Conservation (phyloP, 2,329 filamentous ascomycete genomes). For the Penicillium paneum region DNA sequence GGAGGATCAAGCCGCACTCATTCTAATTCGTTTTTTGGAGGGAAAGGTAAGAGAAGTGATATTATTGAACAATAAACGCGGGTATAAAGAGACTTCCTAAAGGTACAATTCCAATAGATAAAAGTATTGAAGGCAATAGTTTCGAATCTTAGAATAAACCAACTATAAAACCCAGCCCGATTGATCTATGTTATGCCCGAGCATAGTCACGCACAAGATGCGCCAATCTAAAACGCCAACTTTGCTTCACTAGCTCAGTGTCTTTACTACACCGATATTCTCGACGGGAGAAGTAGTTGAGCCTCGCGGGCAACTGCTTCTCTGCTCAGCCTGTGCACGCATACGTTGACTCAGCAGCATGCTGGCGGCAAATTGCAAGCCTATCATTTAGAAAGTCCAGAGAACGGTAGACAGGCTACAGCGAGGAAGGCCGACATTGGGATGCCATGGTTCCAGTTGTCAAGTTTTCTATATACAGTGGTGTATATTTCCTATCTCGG, state of each 20-base stretch:
- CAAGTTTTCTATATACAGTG: neutral
- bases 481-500: neutral
- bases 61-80: no score
- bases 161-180: neutral
- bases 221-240: neutral
- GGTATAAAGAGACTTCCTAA: no score
- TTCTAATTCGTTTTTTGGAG: no score
- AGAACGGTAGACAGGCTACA: no score
- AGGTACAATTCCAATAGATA: neutral
- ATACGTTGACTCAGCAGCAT: conserved; percentile 3
- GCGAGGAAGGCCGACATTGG: no score
- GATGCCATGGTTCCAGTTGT: no score
- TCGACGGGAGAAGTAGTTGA: neutral
- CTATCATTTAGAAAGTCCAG: no score
- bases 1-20: no score
- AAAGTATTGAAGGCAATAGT: neutral
- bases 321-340: neutral
- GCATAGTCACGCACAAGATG: neutral
- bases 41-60: no score
- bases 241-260: neutral
- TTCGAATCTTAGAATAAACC: neutral
- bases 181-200: neutral
- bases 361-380: neutral
- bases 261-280: neutral
- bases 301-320: neutral